Percentiles rank a stretch among this genome's conserved stretches.
These are phyloP conservation scores for Chlorella variabilis DNA, from an alignment of 163 green algal genomes.

Conservation along the genomic window DNA sequence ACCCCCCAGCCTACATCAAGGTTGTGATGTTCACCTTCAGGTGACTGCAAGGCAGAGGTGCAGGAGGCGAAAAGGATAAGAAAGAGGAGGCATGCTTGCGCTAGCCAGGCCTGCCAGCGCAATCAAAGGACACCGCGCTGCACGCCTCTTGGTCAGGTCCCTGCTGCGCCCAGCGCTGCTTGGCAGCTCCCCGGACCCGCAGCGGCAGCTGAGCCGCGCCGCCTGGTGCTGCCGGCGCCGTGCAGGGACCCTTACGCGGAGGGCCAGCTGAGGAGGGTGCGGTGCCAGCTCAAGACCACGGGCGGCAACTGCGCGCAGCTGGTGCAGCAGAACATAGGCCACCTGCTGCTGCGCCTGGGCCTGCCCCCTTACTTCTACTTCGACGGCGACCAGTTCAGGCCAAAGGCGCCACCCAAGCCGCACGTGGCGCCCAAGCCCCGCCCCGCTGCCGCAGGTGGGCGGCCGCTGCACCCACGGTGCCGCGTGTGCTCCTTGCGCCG, in stretches of 20 bases:
- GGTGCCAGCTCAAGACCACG: constrained; percentile 24
- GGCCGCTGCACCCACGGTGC: neutral
- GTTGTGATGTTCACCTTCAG: constrained; percentile 3
- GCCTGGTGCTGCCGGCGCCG: no score
- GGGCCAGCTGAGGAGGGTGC: constrained; percentile 1
- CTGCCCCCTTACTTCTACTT: constrained; percentile 28
- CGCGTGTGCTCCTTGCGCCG: neutral
- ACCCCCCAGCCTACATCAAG: neutral
- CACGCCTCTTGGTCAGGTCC: no score
- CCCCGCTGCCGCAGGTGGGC: neutral
- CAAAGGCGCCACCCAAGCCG: neutral
- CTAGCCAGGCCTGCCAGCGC: no score
- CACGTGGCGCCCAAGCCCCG: neutral
- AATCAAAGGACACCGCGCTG: no score
- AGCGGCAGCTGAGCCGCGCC: neutral
- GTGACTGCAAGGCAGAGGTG: neutral
- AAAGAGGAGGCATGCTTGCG: no score
- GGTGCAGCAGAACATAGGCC: neutral
- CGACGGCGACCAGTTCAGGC: constrained; percentile 32
- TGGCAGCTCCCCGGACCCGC: no score
- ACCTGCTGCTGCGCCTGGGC: constrained; percentile 22
- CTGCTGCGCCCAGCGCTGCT: no score
- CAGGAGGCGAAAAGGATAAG: neutral
- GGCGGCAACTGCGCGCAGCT: constrained; percentile 18
- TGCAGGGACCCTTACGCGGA: neutral